Evolutionary conservation across 768 basidiomycete species (phyloP).

Genomic region (Albatrellus ellisii): DNA sequence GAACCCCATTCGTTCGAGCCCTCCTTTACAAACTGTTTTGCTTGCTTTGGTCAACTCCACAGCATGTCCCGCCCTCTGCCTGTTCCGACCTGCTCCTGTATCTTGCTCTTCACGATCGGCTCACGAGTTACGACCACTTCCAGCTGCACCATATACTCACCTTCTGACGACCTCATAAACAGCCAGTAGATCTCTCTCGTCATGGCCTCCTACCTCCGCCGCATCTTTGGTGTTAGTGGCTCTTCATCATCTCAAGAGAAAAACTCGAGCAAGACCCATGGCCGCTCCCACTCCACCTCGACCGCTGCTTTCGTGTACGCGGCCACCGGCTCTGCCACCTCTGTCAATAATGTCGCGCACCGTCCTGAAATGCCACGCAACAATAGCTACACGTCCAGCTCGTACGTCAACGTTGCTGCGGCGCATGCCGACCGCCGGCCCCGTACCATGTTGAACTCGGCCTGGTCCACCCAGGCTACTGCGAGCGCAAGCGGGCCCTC

Average conservation of each 20-base stretch:
- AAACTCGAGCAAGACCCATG: slow-evolving; percentile 27
- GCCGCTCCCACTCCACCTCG: slow-evolving; percentile 28
- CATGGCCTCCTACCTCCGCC: slow-evolving; percentile 41
- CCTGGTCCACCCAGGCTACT: slow-evolving; percentile 30
- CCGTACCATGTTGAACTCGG: slow-evolving; percentile 31
- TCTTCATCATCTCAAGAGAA: slow-evolving; percentile 15
- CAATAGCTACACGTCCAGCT: slow-evolving; percentile 10
- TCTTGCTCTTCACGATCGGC: too few species aligned
- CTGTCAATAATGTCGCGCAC: slow-evolving; percentile 4
- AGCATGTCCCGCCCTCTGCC: too few species aligned
- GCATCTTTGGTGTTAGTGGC: slow-evolving; percentile 25
- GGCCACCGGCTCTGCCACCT: slow-evolving; percentile 5
- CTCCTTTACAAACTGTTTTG: too few species aligned
- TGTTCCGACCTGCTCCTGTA: too few species aligned
- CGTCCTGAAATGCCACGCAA: slow-evolving; percentile 6
- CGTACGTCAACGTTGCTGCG: neutral
- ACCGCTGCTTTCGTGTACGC: slow-evolving; percentile 17
- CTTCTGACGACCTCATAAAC: too few species aligned
- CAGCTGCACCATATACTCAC: too few species aligned
- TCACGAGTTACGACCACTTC: too few species aligned
- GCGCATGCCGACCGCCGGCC: slow-evolving; percentile 27
- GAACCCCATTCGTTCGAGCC: too few species aligned
- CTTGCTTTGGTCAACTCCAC: too few species aligned
- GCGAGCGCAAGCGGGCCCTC: slow-evolving; percentile 24
- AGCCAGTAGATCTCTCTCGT: too few species aligned